Conservation (phyloP, 495 filamentous ascomycete genomes). For the Penicillium odoratum region DNA sequence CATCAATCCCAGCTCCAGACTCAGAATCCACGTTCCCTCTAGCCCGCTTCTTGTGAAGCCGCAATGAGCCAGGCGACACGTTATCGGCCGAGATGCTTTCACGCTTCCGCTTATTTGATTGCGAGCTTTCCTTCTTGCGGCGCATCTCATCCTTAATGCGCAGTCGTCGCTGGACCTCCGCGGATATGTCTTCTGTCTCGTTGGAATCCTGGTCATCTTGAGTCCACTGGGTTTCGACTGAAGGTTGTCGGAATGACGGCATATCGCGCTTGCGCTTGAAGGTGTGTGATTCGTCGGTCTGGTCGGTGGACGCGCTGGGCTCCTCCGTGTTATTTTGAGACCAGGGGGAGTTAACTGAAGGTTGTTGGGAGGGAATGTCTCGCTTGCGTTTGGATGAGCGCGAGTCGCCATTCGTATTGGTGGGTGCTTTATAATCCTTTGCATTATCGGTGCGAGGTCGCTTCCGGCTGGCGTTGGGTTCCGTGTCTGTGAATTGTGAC, state of each 20-base stretch:
- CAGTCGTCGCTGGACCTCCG: slow-evolving; percentile 43
- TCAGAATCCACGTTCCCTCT: slow-evolving; percentile 1
- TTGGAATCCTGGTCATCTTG: slow-evolving; percentile 13
- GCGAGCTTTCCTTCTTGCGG: slow-evolving; percentile 26
- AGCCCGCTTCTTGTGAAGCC: slow-evolving; percentile 29
- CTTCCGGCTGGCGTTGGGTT: slow-evolving; percentile 10
- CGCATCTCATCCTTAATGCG: slow-evolving; percentile 41
- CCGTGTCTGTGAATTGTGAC: slow-evolving; percentile 14
- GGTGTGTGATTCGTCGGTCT: slow-evolving; percentile 4
- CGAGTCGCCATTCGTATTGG: slow-evolving; percentile 4
- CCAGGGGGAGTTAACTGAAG: slow-evolving; percentile 13
- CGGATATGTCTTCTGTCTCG: slow-evolving; percentile 51
- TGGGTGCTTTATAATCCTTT: not conserved
- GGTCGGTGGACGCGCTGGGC: not conserved
- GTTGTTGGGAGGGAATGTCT: slow-evolving; percentile 17
- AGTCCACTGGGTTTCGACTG: slow-evolving; percentile 13
- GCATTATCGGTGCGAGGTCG: slow-evolving; percentile 18
- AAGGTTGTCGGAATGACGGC: slow-evolving; percentile 16
- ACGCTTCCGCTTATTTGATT: slow-evolving; percentile 39
- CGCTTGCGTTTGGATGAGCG: slow-evolving; percentile 26
- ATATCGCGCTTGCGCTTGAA: slow-evolving; percentile 28
- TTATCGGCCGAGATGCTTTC: slow-evolving; percentile 40
- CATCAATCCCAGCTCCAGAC: not conserved
- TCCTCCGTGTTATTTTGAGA: slow-evolving; percentile 4
- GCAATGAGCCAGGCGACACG: slow-evolving; percentile 11